Percentiles rank a stretch among this genome's conserved stretches.
These are phyloP conservation scores for Pestalotiopsis sp. DNA, from an alignment of 2,329 filamentous ascomycete species.

Conservation along the genomic window DNA sequence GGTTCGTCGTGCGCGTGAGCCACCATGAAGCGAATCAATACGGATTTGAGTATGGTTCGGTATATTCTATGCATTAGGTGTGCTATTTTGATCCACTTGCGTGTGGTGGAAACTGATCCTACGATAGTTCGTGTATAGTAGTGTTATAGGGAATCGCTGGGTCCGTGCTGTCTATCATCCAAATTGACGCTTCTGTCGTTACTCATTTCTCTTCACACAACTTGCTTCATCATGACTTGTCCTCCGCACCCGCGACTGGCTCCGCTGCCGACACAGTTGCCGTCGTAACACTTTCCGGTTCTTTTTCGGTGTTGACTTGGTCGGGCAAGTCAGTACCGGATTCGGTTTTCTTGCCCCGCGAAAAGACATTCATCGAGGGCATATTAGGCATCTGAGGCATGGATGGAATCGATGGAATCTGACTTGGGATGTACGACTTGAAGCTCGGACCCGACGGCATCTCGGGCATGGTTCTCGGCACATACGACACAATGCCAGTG, in stretches of 20 bases:
- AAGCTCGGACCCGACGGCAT: conserved; percentile 36
- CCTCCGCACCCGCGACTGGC: neutral
- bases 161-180: neutral
- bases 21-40: too few relatives aligned
- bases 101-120: neutral
- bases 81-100: neutral
- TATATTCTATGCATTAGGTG: neutral
- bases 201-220: neutral
- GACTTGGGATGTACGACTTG: conserved; percentile 33
- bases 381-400: conserved; percentile 37
- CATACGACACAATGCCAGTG: conserved; percentile 46
- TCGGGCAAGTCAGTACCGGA: conserved; percentile 13
- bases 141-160: neutral
- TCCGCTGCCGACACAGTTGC: neutral
- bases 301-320: conserved; percentile 3
- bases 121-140: neutral
- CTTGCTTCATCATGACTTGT: neutral
- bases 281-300: neutral
- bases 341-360: conserved; percentile 16
- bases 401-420: conserved; percentile 32
- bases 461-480: conserved; percentile 45
- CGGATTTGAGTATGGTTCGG: too few relatives aligned
- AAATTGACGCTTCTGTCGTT: neutral
- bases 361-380: conserved; percentile 30
- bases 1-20: neutral